Conservation (phyloP, 345 rosid species). For the Salix koriyanagi region DNA sequence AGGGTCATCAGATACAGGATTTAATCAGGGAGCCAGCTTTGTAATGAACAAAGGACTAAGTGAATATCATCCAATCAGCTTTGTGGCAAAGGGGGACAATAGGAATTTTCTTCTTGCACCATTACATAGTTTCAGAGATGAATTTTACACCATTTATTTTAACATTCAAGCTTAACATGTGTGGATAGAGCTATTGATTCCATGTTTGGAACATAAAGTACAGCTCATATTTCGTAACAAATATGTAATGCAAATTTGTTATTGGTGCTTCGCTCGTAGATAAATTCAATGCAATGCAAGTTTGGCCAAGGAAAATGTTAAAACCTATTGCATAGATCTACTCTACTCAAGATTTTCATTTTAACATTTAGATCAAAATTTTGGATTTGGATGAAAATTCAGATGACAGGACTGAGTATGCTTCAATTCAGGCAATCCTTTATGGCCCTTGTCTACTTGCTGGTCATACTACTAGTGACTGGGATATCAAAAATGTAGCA, state of each 20-base stretch:
- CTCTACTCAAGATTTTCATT: too few relatives aligned
- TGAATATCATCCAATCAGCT: constrained; percentile 73
- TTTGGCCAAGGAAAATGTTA: too few relatives aligned
- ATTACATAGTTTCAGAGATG: constrained; percentile 68
- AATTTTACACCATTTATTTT: constrained; percentile 75
- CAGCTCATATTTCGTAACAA: too few relatives aligned
- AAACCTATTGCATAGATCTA: too few relatives aligned
- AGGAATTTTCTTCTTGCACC: constrained; percentile 73
- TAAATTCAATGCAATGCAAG: too few relatives aligned
- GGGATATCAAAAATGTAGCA: background rate
- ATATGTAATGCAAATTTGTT: too few relatives aligned
- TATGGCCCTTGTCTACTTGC: constrained; percentile 83
- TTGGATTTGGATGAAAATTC: too few relatives aligned
- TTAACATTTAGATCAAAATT: too few relatives aligned
- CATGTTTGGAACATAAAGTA: too few relatives aligned
- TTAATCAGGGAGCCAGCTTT: constrained; percentile 57
- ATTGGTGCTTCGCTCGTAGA: too few relatives aligned
- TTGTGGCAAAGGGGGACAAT: constrained; percentile 52
- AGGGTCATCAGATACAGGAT: constrained; percentile 21
- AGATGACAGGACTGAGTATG: constrained; percentile 69
- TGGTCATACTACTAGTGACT: constrained; percentile 20
- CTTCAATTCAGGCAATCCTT: constrained; percentile 73
- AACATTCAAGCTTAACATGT: constrained; percentile 36
- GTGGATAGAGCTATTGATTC: background rate
- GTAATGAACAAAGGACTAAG: constrained; percentile 40